These are phyloP conservation scores for Verticillium dahliae DNA, from an alignment of 2,329 filamentous ascomycete genomes.

Conservation along the genomic window DNA sequence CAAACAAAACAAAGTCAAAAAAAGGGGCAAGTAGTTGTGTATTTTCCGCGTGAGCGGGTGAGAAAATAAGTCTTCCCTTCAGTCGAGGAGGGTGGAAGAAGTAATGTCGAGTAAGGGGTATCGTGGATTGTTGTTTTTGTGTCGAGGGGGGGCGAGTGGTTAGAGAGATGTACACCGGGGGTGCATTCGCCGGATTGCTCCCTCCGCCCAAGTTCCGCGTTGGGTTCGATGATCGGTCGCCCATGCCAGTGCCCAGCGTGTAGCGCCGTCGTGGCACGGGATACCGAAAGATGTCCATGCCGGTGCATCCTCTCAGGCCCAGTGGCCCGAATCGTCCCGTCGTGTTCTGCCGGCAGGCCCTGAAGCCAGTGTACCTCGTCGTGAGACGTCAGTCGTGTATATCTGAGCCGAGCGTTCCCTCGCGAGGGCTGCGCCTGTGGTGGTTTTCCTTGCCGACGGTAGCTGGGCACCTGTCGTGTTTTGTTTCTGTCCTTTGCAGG, in stretches of 20 bases:
- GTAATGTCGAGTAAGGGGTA: neutral
- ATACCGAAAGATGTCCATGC: neutral
- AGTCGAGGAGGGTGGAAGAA: constrained; percentile 8
- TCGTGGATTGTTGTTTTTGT: neutral
- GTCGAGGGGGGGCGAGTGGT: neutral
- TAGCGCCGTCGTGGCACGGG: neutral
- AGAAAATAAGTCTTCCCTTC: constrained; percentile 15
- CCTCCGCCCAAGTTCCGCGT: neutral
- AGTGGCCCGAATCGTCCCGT: neutral
- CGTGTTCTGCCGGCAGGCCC: neutral
- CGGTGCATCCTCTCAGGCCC: neutral
- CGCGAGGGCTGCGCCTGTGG: constrained; percentile 4
- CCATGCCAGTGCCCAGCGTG: no score
- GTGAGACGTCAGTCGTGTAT: constrained; percentile 10
- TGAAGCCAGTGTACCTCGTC: constrained; percentile 1
- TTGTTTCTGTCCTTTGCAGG: neutral
- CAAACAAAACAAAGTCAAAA: constrained; percentile 11
- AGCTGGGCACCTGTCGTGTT: neutral
- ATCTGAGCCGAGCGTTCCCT: neutral
- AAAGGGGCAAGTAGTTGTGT: constrained; percentile 4
- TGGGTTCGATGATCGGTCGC: no score
- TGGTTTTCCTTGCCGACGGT: neutral
- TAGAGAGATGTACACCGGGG: neutral
- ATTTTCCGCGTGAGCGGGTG: constrained; percentile 25
- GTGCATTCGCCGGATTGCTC: neutral